Base-by-base conservation (phyloP, 106 monocot species). In the Dioscorea alata region DNA sequence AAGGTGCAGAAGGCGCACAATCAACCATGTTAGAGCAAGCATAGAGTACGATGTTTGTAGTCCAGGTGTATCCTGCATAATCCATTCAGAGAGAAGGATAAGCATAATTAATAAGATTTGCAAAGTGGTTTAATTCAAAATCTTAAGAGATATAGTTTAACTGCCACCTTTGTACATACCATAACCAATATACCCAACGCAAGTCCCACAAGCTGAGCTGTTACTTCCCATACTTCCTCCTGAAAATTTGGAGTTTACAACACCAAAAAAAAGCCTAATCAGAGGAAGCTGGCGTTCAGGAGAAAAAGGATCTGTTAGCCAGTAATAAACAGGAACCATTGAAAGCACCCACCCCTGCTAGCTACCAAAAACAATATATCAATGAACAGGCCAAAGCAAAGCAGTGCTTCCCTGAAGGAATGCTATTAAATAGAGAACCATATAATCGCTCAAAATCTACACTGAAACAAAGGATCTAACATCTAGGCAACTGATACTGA, bases 151-250 rank as follows among this genome's bases (percentile, higher is more conserved):
- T 0, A 50, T 28, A 34, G 32, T 20, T 24, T 4, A 32, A 13
- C 10, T 20, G 22, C 15, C 33, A 16, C n/a, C n/a, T n/a, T n/a
- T n/a, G 21, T 31, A 32, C 20, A 52, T 89, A 92, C 96, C 86
- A 97, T 69, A 48, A 92, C 50, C 62, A 97, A 34, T 76, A 97
- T 80, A 65, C 92, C 96, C 63, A 97, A 33, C 23, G 67, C 71
- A 75, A 92, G 96, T n/a, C 96, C 96, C n/a, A 89, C 10, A n/a
- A 97, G 71, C 72, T 97, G 91, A 67, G 96, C 96, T 63, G 72
- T 78, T 70, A 97, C 92, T 76, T 92, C 96, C 96, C 96, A 97
- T 14, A 97, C 96, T 89, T 97, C 96, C 67, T 97, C 96, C 96
- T 97, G 75, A 72, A 80, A 76, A 42, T 42, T 42, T 42, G 42